Conservation (phyloP, 2,329 filamentous ascomycete genomes). For the Colletotrichum cereale region DNA sequence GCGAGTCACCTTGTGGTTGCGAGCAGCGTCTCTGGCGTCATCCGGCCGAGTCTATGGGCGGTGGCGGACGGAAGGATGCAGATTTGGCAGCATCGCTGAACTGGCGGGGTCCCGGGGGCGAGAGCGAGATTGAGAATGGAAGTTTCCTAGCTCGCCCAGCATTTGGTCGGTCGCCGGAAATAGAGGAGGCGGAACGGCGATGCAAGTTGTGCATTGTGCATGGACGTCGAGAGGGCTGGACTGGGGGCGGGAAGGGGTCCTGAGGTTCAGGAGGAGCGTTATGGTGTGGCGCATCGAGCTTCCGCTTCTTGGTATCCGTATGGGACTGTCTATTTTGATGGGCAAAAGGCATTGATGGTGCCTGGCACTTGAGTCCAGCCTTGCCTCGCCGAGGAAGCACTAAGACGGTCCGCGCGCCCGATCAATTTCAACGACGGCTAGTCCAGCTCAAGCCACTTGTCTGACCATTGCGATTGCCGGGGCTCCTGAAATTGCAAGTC, state of each 20-base stretch:
- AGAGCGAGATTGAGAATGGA: not conserved
- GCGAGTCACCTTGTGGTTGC: slow-evolving; percentile 24
- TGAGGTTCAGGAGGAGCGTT: slow-evolving; percentile 34
- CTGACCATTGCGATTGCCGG: slow-evolving; percentile 34
- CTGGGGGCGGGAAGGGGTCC: not conserved
- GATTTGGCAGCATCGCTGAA: slow-evolving; percentile 19
- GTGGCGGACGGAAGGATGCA: not conserved
- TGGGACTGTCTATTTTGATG: slow-evolving; percentile 39
- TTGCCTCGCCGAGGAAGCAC: slow-evolving; percentile 2
- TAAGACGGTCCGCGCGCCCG: slow-evolving; percentile 34
- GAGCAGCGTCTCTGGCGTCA: slow-evolving; percentile 15
- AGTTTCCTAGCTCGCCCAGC: not conserved
- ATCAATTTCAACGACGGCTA: slow-evolving; percentile 38
- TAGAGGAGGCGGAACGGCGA: slow-evolving; percentile 37
- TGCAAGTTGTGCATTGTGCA: slow-evolving; percentile 35
- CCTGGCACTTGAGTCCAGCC: slow-evolving; percentile 8
- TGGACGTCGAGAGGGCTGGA: slow-evolving; percentile 32
- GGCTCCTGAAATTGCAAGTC: slow-evolving; percentile 36
- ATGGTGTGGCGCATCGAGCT: slow-evolving; percentile 37
- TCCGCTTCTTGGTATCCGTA: slow-evolving; percentile 23
- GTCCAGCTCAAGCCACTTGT: slow-evolving; percentile 38
- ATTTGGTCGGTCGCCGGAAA: slow-evolving; percentile 19
- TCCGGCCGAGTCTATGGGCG: slow-evolving; percentile 10
- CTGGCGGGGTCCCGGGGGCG: not conserved
- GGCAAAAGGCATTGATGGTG: slow-evolving; percentile 12